Percentiles rank a stretch among this genome's conserved stretches.
These are phyloP conservation scores for Scenedesmus sp. DNA, from an alignment of 163 green algal species.

Conservation along the genomic window DNA sequence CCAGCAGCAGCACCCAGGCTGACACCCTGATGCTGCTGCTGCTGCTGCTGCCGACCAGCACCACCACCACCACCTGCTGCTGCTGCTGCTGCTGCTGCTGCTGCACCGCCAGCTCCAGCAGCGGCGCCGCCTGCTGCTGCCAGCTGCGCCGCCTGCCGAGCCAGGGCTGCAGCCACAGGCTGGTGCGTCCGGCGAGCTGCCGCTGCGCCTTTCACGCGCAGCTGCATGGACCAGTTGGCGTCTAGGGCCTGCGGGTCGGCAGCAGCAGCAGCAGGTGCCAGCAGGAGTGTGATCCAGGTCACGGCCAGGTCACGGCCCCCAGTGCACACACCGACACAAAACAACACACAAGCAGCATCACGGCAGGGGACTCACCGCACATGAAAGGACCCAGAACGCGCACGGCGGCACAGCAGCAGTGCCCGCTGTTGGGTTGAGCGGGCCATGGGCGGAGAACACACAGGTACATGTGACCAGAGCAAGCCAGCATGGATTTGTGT, in stretches of 20 bases:
- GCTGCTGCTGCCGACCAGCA: background rate
- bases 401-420: too few species aligned
- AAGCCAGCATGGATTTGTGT: background rate
- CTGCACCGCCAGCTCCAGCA: too few species aligned
- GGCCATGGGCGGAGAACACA: background rate
- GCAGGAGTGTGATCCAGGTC: too few species aligned
- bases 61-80: background rate
- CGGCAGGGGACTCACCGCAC: too few species aligned
- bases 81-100: background rate
- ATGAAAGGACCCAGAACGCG: too few species aligned
- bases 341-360: too few species aligned
- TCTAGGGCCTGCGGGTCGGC: constrained; percentile 10
- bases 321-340: too few species aligned
- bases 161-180: background rate
- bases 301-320: too few species aligned
- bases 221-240: constrained; percentile 32
- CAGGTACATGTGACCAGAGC: background rate
- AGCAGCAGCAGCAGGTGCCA: background rate
- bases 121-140: constrained; percentile 11
- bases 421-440: too few species aligned
- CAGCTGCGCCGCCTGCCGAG: background rate
- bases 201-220: constrained; percentile 5
- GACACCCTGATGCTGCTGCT: background rate
- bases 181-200: background rate
- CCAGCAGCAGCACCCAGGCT: constrained; percentile 8